Conservation (phyloP, 2,329 filamentous ascomycete species). For the Calonectria hongkongensis region DNA sequence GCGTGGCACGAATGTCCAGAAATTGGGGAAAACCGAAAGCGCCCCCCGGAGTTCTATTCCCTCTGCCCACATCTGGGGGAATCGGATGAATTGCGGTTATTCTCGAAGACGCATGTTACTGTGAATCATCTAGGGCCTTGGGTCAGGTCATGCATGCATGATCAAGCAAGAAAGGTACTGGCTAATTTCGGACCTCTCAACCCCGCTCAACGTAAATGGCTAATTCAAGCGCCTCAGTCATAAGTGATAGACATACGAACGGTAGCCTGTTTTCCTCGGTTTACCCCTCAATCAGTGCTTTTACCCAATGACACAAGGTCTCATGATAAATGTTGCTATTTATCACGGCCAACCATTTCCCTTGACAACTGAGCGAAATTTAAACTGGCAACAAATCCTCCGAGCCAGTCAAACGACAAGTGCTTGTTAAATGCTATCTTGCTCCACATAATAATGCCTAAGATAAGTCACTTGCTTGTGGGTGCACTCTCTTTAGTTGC, state of each 20-base stretch:
- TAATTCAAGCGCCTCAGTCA: background rate
- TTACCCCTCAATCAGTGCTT: background rate
- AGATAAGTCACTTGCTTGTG: background rate
- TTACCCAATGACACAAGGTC: too few species aligned
- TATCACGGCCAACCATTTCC: too few species aligned
- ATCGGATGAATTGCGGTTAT: background rate
- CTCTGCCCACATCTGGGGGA: background rate
- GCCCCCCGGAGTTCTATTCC: background rate
- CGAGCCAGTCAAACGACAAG: background rate
- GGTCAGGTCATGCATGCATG: slow-evolving; percentile 10
- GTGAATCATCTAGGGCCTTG: background rate
- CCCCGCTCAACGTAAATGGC: slow-evolving; percentile 5
- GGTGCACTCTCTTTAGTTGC: background rate
- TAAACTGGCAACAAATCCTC: background rate
- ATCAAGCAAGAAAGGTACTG: background rate
- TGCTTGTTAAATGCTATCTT: background rate
- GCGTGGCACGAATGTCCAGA: background rate
- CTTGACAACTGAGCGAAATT: too few species aligned
- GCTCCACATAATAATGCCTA: too few species aligned
- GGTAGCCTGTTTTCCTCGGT: too few species aligned
- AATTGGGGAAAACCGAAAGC: background rate
- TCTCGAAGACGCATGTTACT: background rate
- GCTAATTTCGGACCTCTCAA: background rate
- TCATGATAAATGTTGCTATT: too few species aligned
- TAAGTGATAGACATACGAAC: background rate